Base-by-base conservation (phyloP, 2,329 filamentous ascomycete species). In the Juglanconis oblonga region DNA sequence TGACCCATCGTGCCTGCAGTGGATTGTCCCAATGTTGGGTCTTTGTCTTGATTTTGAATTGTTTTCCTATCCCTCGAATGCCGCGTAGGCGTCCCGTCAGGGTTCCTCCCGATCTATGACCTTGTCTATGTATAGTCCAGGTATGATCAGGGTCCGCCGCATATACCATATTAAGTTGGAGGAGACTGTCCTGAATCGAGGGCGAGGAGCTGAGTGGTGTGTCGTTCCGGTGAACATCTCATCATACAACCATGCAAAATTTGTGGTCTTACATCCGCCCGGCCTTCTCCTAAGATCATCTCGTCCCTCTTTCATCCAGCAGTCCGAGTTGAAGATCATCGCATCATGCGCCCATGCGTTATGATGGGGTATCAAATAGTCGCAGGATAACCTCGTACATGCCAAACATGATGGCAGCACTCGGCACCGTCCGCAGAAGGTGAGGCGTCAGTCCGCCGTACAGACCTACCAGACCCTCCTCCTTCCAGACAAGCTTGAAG, bases 371-470 rank as follows among this genome's bases (percentile, higher is more conserved):
- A 38, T 77, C 68, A 61, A 81, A 78, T 5, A 82, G 67, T 5
- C 77, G 76, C 35, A 86, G 73, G 48, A 86, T 85, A 57, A 77
- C 81, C 70, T 86, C 83, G 69, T 86, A 97, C 80, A 95, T 95
- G 74, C 92, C 92, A 73, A 97, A 97, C 90, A 96, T 97, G 73
- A 98, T 96, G 66, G 91, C 92, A 7, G 94, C 92, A 67, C 90
- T 95, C 1, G 94, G 94, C 5, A 97, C 93, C 6, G 93, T 93
- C 63, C 93, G 84, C 75, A 97, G 85, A 69, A 98, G 85, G 72
- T 98, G 94, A 51, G 94, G 92, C 13, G 93, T 96, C 69, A 98
- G 80, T 17, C 93, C 93, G 58, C 94, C 93, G 71, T 97, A 98
- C 63, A 98, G 79, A 36, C 89, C 90, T 51, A 87, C 85, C 74